A percentile compares a stretch with the other conserved stretches of the same genome.
Conservation (phyloP, 129 eudicot genomes). For the Tanacetum coccineum region DNA sequence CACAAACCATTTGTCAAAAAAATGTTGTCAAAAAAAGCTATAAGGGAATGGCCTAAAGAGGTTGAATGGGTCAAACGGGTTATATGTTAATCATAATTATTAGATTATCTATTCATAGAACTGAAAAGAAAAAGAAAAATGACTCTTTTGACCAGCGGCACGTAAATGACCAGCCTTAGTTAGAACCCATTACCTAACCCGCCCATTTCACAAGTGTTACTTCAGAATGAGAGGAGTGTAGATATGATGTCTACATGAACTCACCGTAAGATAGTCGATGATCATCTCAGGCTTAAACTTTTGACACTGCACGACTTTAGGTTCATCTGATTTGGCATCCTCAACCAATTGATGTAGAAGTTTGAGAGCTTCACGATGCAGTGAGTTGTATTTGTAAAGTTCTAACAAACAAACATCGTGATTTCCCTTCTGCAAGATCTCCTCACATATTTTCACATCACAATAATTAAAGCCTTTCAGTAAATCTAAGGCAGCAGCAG, state of each 20-base stretch:
- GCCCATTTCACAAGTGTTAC: conserved; percentile 2
- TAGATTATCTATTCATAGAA: not conserved
- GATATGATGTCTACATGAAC: conserved; percentile 18
- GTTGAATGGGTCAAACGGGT: too few relatives aligned
- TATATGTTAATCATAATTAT: not conserved
- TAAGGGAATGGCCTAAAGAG: too few relatives aligned
- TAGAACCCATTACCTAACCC: not conserved
- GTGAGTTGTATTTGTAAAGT: conserved; percentile 70
- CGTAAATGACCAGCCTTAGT: not conserved
- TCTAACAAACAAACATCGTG: conserved; percentile 63
- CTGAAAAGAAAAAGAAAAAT: not conserved
- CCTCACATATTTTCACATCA: conserved; percentile 79
- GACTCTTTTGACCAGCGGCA: too few relatives aligned
- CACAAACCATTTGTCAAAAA: too few relatives aligned
- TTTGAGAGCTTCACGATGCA: conserved; percentile 89
- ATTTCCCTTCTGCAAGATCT: conserved; percentile 71
- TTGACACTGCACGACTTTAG: conserved; percentile 43
- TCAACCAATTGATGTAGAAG: conserved; percentile 84
- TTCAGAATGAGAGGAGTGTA: conserved; percentile 1
- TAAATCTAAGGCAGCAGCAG: conserved; percentile 64
- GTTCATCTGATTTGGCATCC: conserved; percentile 58
- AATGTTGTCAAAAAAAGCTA: too few relatives aligned
- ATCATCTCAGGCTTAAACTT: conserved; percentile 89
- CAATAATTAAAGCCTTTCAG: conserved; percentile 82
- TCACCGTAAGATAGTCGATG: conserved; percentile 86